These are phyloP conservation scores for Cymbopogon citratus DNA, from an alignment of 176 grass and related monocot genomes.

Conservation along the genomic window DNA sequence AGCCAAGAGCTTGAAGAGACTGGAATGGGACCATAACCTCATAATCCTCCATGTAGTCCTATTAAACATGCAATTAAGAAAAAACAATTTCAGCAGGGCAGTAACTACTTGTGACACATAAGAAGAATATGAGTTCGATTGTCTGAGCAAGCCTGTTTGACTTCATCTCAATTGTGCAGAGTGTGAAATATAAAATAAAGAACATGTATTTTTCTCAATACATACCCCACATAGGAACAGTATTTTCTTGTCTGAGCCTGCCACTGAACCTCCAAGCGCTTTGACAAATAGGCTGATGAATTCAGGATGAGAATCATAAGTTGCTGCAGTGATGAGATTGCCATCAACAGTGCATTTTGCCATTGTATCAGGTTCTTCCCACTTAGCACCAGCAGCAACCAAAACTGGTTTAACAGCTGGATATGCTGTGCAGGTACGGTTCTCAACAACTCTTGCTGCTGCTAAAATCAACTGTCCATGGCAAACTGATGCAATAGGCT, in stretches of 20 bases:
- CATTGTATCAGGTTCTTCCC: constrained; percentile 75
- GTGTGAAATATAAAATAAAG: neutral
- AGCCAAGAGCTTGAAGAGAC: constrained; percentile 88
- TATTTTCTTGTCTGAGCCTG: constrained; percentile 72
- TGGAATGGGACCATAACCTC: constrained; percentile 98
- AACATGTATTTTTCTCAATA: neutral
- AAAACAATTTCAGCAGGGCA: neutral
- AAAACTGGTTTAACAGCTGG: constrained; percentile 68
- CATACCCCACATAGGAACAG: constrained; percentile 95
- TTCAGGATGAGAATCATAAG: constrained; percentile 71
- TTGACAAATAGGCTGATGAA: constrained; percentile 77
- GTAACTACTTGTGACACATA: neutral
- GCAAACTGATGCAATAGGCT: constrained; percentile 79
- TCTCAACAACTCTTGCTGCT: constrained; percentile 54
- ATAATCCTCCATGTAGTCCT: constrained; percentile 99
- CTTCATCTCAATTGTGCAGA: neutral
- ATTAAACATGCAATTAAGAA: neutral
- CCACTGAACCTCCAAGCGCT: constrained; percentile 73
- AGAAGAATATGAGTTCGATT: neutral
- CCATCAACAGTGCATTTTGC: constrained; percentile 51
- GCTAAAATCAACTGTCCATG: constrained; percentile 90
- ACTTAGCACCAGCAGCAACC: constrained; percentile 75
- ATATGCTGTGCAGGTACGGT: constrained; percentile 63
- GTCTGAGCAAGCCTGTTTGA: neutral
- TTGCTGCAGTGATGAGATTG: constrained; percentile 62